Percentiles rank a stretch among this genome's conserved stretches.
These are phyloP conservation scores for Xylaria sp. DNA, from an alignment of 2,329 filamentous ascomycete genomes.

Conservation along the genomic window DNA sequence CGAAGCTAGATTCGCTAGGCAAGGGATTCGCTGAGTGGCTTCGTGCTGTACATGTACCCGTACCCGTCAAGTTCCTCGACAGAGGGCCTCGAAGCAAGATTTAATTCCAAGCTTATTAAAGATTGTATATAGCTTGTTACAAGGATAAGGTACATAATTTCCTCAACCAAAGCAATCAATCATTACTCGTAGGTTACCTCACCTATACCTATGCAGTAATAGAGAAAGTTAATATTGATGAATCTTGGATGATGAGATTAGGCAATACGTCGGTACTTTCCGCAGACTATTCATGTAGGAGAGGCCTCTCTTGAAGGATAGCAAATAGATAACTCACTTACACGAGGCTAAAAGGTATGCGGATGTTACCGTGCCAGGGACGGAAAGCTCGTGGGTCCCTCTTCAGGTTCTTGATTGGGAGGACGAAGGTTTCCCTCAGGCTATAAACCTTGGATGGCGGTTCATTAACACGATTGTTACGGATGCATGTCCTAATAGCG, in stretches of 20 bases:
- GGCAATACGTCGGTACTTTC: too few relatives aligned
- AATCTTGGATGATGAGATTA: too few relatives aligned
- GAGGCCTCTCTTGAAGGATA: neutral
- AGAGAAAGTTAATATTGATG: too few relatives aligned
- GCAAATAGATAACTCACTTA: neutral
- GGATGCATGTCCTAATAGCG: too few relatives aligned
- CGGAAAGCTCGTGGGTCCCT: neutral
- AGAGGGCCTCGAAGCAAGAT: conserved; percentile 7
- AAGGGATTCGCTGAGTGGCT: conserved; percentile 51
- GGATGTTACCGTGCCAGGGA: neutral
- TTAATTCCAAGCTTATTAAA: neutral
- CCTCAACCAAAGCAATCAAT: too few relatives aligned
- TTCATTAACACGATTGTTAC: too few relatives aligned
- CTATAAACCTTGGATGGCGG: too few relatives aligned
- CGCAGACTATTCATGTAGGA: too few relatives aligned
- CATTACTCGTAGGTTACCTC: too few relatives aligned
- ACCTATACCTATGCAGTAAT: too few relatives aligned
- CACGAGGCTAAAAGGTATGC: neutral
- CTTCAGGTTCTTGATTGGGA: too few relatives aligned
- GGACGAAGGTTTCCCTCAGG: too few relatives aligned
- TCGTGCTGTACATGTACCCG: conserved; percentile 29
- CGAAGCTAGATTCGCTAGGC: conserved; percentile 53
- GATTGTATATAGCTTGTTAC: neutral
- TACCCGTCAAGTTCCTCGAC: conserved; percentile 25
- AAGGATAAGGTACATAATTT: neutral